Evolutionary conservation across 352 stramenopile species (phyloP), one percentile per base, ranked within the genome.

Genomic region (Lagenidium giganteum): DNA sequence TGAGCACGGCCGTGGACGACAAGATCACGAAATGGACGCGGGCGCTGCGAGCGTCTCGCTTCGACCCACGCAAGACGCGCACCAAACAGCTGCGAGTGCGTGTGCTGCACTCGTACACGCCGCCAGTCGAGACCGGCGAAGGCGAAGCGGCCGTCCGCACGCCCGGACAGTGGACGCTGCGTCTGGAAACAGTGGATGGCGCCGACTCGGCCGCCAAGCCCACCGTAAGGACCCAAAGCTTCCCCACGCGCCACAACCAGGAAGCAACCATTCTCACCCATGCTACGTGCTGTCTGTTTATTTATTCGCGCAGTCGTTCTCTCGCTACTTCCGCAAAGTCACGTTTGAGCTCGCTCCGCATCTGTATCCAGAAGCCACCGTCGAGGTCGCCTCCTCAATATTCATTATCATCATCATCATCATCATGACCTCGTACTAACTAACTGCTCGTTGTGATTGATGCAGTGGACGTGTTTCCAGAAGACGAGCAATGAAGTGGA

Each of bases 391-490:
- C n/a, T n/a, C n/a, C n/a, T n/a, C n/a, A n/a, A n/a, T n/a, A n/a
- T n/a, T n/a, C n/a, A n/a, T n/a, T n/a, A n/a, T n/a, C n/a, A n/a
- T n/a, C n/a, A 31, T 16, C 37, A 9, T 38, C 3, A 3, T 27
- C 4, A 5, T 34, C 11, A 14, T 4, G 18, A 24, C 5, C 22
- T 4, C 4, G 24, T 24, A 21, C 17, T 18, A 17, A 22, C 27
- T 22, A 21, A 33, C 20, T 46, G 8, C 16, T 29, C n/a, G 9
- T 40, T 22, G n/a, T 17, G 8, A 16, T 20, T 57, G 9, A 30
- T 51, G 5, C 27, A 85, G 74, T 90, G 77, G 77, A 86, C 74
- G 35, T 85, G 74, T 42, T 90, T 85, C 43, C 73, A 87, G 50
- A 86, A 86, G 47, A 61, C 61, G 3, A 75, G 61, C 44, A 64